Percentiles rank a stretch among this genome's conserved stretches.
These are phyloP conservation scores for Coccomyxa subellipsoidea DNA, from an alignment of 163 green algal species.

Conservation along the genomic window DNA sequence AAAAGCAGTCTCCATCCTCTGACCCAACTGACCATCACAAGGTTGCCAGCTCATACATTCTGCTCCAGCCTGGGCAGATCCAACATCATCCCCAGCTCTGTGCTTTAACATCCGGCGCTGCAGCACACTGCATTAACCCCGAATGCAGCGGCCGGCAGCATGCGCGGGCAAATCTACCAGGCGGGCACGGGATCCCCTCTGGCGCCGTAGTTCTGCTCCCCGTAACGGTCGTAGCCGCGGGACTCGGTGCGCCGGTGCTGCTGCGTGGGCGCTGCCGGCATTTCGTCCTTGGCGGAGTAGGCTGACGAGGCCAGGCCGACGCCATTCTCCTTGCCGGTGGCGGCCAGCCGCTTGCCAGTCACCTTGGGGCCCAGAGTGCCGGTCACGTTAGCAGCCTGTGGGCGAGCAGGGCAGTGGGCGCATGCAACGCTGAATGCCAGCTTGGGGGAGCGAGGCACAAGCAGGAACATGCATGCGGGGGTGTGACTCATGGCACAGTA, in stretches of 20 bases:
- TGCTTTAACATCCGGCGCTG: no score
- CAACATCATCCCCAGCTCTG: no score
- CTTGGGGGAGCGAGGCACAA: neutral
- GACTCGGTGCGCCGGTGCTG: slow-evolving; percentile 11
- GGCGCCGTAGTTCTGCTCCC: neutral
- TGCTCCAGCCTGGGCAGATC: no score
- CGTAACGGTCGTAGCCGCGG: slow-evolving; percentile 21
- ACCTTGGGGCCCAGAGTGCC: slow-evolving; percentile 18
- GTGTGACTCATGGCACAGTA: no score
- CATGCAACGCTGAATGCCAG: neutral
- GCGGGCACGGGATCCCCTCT: neutral
- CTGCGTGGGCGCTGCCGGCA: slow-evolving; percentile 17
- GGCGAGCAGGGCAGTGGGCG: neutral
- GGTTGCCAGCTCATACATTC: no score
- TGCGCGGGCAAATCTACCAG: no score
- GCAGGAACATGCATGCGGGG: neutral
- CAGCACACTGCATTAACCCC: no score
- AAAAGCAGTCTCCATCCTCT: no score
- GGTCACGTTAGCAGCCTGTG: slow-evolving; percentile 11
- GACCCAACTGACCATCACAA: no score
- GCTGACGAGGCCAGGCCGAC: neutral
- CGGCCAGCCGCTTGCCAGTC: slow-evolving; percentile 12
- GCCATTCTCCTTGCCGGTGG: slow-evolving; percentile 26
- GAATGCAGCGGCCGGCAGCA: no score
- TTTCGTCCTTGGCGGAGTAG: neutral